Conservation (phyloP, 257 asterid genomes). For the Solanum chiquidenum region DNA sequence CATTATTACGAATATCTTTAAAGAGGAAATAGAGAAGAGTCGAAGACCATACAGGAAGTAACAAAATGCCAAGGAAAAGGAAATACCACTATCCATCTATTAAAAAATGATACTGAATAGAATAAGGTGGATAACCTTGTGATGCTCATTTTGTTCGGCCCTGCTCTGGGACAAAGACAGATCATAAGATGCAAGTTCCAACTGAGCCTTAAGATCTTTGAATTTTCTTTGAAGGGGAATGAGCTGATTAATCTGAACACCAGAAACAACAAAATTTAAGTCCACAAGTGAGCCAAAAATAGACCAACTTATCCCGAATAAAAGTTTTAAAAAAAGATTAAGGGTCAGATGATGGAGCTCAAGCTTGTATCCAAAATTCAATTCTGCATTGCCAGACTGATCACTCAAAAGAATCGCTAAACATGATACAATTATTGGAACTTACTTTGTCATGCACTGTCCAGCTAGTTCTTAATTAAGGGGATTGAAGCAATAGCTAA, state of each 20-base stretch:
- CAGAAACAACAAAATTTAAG: constrained; percentile 1
- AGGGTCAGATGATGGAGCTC: neutral
- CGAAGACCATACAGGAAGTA: neutral
- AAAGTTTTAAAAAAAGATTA: neutral
- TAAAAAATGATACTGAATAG: neutral
- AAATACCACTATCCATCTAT: neutral
- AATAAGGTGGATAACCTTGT: constrained; percentile 50
- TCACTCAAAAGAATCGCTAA: neutral
- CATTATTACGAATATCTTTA: neutral
- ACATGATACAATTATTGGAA: neutral
- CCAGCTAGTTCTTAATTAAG: neutral
- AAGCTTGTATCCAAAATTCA: neutral
- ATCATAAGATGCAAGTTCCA: constrained; percentile 89
- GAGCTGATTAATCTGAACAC: constrained; percentile 65
- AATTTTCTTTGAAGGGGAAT: constrained; percentile 82
- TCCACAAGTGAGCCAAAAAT: neutral
- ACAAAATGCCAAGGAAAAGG: neutral
- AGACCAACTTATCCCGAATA: neutral
- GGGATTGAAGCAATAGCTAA: neutral
- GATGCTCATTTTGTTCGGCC: constrained; percentile 95
- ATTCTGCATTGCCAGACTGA: neutral
- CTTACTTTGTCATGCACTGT: neutral
- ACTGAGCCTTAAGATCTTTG: constrained; percentile 66
- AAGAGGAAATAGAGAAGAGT: neutral
- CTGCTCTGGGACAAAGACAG: constrained; percentile 73